Evolutionary conservation across 2,329 filamentous ascomycete genomes (phyloP).

Genomic region (Arthrobotrys megalospora): DNA sequence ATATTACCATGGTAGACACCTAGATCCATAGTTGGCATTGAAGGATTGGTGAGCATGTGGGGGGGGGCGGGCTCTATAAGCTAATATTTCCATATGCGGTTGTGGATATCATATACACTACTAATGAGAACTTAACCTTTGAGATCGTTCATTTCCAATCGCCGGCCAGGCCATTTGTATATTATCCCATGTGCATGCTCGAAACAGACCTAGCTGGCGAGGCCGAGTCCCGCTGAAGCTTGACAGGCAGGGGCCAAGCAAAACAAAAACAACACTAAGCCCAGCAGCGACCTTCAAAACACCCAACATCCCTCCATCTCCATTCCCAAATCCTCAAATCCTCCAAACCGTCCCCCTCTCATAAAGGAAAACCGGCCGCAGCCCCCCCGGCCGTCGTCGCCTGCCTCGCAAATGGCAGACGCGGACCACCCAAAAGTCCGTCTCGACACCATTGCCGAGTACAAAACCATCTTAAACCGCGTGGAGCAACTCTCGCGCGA

Average conservation of each 20-base stretch:
- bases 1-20: slow-evolving; percentile 11
- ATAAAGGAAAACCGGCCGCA: not conserved
- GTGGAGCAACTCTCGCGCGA: slow-evolving; percentile 55
- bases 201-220: not conserved
- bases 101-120: slow-evolving; percentile 16
- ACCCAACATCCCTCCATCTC: slow-evolving; percentile 21
- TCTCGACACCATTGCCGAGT: slow-evolving; percentile 59
- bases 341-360: slow-evolving; percentile 3
- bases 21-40: slow-evolving; percentile 22
- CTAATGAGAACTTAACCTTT: not conserved
- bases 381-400: not conserved
- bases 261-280: slow-evolving; percentile 33
- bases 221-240: not conserved
- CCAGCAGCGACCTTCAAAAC: slow-evolving; percentile 13
- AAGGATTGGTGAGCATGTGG: not conserved
- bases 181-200: not conserved
- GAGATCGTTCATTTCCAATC: not conserved
- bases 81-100: slow-evolving; percentile 1
- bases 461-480: slow-evolving; percentile 52
- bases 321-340: slow-evolving; percentile 1
- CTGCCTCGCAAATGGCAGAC: slow-evolving; percentile 39
- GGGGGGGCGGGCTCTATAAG: not conserved
- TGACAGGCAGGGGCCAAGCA: slow-evolving; percentile 4
- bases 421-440: slow-evolving; percentile 59
- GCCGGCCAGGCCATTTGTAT: not conserved